Evolutionary conservation across 352 stramenopile genomes (phyloP).

Genomic region (Plasmopara muralis): DNA sequence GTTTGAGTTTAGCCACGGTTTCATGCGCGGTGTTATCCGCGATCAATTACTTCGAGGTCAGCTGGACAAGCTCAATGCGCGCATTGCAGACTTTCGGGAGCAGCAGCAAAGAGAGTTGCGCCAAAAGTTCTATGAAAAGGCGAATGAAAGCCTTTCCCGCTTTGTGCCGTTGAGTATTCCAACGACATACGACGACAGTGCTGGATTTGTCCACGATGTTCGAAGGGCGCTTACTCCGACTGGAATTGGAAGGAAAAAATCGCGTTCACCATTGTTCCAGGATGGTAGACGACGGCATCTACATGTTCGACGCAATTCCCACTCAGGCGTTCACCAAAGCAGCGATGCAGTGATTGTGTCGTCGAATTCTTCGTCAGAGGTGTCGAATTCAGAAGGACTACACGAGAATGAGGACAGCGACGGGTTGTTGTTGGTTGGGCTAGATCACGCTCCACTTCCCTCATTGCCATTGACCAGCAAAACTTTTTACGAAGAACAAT

Average conservation of each 20-base stretch:
- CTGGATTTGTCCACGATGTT: slow-evolving; percentile 12
- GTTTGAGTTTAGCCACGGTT: slow-evolving; percentile 81
- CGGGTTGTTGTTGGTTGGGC: slow-evolving; percentile 2
- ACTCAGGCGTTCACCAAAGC: slow-evolving; percentile 17
- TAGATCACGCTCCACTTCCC: slow-evolving; percentile 1
- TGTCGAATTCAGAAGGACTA: slow-evolving; percentile 24
- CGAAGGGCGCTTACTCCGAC: slow-evolving; percentile 34
- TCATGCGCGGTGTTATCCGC: slow-evolving; percentile 80
- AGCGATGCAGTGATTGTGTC: slow-evolving; percentile 8
- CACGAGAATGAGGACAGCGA: slow-evolving; percentile 24
- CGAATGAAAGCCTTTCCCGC: slow-evolving; percentile 48
- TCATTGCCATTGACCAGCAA: slow-evolving; percentile 8
- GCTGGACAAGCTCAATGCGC: slow-evolving; percentile 69
- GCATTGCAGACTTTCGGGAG: slow-evolving; percentile 65
- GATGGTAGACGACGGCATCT: slow-evolving; percentile 1
- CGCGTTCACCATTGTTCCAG: slow-evolving; percentile 10
- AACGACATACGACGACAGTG: background rate
- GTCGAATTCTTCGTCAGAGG: slow-evolving; percentile 23
- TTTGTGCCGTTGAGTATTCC: slow-evolving; percentile 30
- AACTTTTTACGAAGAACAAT: slow-evolving; percentile 2
- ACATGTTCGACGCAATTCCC: slow-evolving; percentile 19
- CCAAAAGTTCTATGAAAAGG: slow-evolving; percentile 71
- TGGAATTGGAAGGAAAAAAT: slow-evolving; percentile 11
- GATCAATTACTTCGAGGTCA: slow-evolving; percentile 78
- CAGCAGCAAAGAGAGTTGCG: slow-evolving; percentile 71